Conservation (phyloP, 2,329 filamentous ascomycete genomes). For the Aspergillus fijiensis region DNA sequence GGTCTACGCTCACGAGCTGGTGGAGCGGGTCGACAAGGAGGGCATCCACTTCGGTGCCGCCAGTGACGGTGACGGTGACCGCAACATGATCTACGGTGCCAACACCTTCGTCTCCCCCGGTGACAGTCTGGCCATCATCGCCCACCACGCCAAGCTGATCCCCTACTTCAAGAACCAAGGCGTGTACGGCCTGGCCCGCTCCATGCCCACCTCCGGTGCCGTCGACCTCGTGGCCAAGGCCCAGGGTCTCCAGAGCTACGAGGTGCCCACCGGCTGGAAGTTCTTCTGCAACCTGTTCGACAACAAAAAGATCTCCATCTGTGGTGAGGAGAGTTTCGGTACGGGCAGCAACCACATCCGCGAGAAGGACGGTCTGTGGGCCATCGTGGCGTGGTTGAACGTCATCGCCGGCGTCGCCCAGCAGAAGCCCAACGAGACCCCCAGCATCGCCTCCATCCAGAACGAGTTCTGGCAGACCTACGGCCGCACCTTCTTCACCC, state of each 20-base stretch:
- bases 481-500: conserved; percentile 97
- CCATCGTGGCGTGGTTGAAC: conserved; percentile 95
- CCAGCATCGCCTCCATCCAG: conserved; percentile 94
- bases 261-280: conserved; percentile 98
- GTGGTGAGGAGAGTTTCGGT: conserved; percentile 96
- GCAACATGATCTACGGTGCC: conserved; percentile 99
- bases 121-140: conserved; percentile 96
- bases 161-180: conserved; percentile 98
- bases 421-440: conserved; percentile 73
- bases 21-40: conserved; percentile 88
- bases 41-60: conserved; percentile 94
- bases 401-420: conserved; percentile 94
- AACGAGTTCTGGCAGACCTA: conserved; percentile 96
- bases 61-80: conserved; percentile 94
- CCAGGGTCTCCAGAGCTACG: conserved; percentile 87
- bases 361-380: conserved; percentile 98
- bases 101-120: conserved; percentile 95
- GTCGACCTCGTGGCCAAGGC: conserved; percentile 95
- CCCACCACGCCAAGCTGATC: conserved; percentile 92
- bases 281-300: conserved; percentile 98
- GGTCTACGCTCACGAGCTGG: conserved; percentile 91
- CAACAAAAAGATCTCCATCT: conserved; percentile 94
- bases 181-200: conserved; percentile 90
- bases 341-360: conserved; percentile 98
- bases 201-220: conserved; percentile 95